These are phyloP conservation scores for Neoscytalidium dimidiatum DNA, from an alignment of 2,329 filamentous ascomycete species.

Conservation along the genomic window DNA sequence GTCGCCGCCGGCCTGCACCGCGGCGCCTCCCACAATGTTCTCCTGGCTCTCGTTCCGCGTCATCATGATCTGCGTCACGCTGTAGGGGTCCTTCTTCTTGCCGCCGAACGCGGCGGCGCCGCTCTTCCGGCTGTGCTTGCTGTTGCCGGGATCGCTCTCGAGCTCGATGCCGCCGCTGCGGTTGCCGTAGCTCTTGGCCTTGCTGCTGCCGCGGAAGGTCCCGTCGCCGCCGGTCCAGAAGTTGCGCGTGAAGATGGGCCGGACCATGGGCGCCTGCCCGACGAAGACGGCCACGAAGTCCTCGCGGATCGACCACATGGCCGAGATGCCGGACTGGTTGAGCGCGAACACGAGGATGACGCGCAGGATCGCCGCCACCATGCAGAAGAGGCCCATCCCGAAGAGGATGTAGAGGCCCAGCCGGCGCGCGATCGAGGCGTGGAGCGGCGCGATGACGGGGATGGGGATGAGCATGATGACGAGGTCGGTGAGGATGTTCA, in stretches of 20 bases:
- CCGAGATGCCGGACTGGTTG: conserved; percentile 25
- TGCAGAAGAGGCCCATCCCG: conserved; percentile 36
- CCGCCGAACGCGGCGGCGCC: neutral
- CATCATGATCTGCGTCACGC: conserved; percentile 22
- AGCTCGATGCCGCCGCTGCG: neutral
- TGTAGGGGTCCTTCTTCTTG: conserved; percentile 24
- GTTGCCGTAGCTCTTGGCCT: conserved; percentile 20
- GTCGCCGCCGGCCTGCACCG: neutral
- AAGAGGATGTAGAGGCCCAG: conserved; percentile 37
- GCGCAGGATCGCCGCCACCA: conserved; percentile 31
- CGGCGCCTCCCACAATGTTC: neutral
- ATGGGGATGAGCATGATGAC: conserved; percentile 40
- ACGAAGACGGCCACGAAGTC: conserved; percentile 42
- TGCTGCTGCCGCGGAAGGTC: neutral
- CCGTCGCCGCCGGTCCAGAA: conserved; percentile 22
- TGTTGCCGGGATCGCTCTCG: neutral
- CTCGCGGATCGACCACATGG: conserved; percentile 45
- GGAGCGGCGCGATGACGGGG: conserved; percentile 34
- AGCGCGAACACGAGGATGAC: conserved; percentile 32
- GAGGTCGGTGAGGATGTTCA: conserved; percentile 39
- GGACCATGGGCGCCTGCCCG: conserved; percentile 40
- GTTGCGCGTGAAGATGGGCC: conserved; percentile 28
- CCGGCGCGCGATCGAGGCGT: conserved; percentile 31
- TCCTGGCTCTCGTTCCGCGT: conserved; percentile 1
- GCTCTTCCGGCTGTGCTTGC: neutral